Base-by-base conservation (phyloP, 2,329 filamentous ascomycete genomes). In the Colletotrichum orbiculare region DNA sequence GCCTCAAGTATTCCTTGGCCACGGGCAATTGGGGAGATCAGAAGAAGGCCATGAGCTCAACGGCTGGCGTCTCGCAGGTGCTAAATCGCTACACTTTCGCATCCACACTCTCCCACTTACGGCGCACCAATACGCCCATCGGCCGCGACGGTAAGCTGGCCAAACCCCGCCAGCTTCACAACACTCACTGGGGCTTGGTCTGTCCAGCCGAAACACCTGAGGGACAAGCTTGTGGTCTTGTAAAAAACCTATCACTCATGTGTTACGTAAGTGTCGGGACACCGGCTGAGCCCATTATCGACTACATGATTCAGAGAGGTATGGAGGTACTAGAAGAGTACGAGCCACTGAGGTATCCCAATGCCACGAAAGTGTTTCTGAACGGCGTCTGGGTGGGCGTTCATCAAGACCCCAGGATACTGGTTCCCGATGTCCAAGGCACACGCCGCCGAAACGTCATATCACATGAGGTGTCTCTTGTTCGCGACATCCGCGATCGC, bases 21-120 rank as follows among this genome's bases (percentile, higher is more conserved):
- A 99, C 96, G 12, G 96, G 96, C 70, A 99, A 99, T 80, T 99
- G 96, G 96, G 96, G 96, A 74, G 96, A 99, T 70, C 96, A 99
- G 82, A 99, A 98, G 86, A 99, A 98, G 83, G 94, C 96, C 17
- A 92, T 92, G 72, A 95, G 91, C 71, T 93, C 94, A 1, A 98
- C 96, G 69, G 96, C 96, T 50, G 96, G 96, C 85, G 96, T 99
- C 50, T 98, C 95, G 52, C 96, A 99, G 80, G 96, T 99, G 80
- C 81, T 99, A 73, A 99, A 97, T 82, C 89, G 96, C 76, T 99
- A 98, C 77, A 98, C 96, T 0, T 99, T 97, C 75, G 90, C 96
- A 13, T 99, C 96, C 45, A 98, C 95, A 0, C 81, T 99, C 47
- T 99, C 96, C 15, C 96, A 99, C 90, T 86, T 99, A 79, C 90